Evolutionary conservation across 1,284 basidiomycete genomes (phyloP).

Genomic region (Leccinum subfulvum): DNA sequence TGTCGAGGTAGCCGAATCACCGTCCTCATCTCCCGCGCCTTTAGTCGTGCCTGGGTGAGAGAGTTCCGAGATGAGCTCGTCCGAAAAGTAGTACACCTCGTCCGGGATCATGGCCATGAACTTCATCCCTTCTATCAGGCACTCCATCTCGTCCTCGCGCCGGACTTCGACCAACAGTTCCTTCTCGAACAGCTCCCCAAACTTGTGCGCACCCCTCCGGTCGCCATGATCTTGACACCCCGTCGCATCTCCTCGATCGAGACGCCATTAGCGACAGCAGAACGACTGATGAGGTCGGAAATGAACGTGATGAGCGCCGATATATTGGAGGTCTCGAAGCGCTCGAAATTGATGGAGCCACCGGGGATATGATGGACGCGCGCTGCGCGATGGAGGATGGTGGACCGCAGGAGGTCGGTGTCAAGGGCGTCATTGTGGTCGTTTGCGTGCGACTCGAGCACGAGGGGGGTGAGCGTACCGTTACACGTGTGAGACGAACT

Average conservation of each 20-base stretch:
- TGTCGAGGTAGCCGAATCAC: conserved; percentile 2
- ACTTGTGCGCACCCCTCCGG: conserved; percentile 94
- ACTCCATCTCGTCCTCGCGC: conserved; percentile 98
- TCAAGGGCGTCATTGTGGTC: conserved; percentile 39
- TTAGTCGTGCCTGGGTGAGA: conserved; percentile 55
- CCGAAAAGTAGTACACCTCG: conserved; percentile 98
- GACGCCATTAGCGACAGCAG: conserved; percentile 87
- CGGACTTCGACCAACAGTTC: conserved; percentile 84
- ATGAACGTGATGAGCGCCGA: conserved; percentile 87
- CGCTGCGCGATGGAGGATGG: conserved; percentile 60
- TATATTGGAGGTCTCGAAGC: conserved; percentile 93
- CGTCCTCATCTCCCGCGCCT: conserved; percentile 14
- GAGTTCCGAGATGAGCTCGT: conserved; percentile 90
- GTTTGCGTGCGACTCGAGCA: conserved; percentile 52
- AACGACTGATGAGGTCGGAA: conserved; percentile 82
- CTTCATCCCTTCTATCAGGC: conserved; percentile 93
- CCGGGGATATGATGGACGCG: conserved; percentile 87
- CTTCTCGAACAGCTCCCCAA: conserved; percentile 79
- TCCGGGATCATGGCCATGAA: conserved; percentile 97
- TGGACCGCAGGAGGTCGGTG: conserved; percentile 55
- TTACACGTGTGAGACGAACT: conserved; percentile 42
- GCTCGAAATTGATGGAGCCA: conserved; percentile 95
- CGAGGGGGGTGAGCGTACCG: conserved; percentile 81
- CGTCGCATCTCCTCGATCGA: conserved; percentile 88
- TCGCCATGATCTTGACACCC: conserved; percentile 96